Evolutionary conservation across 306 rosid genomes (phyloP).

Genomic region (Biancaea sappan): DNA sequence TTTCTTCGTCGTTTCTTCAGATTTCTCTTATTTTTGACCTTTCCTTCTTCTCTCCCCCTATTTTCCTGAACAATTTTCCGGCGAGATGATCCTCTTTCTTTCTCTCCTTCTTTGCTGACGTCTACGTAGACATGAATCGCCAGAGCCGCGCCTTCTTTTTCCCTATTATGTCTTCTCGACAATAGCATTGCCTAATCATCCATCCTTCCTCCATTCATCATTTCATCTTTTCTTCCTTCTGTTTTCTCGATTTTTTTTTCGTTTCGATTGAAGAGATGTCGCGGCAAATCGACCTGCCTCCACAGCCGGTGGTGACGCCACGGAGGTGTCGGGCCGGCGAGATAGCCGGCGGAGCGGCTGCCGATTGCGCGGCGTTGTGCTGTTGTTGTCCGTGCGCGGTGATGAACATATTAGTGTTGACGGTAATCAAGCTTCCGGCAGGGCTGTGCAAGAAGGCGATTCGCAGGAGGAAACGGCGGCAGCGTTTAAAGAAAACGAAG

Average conservation of each 20-base stretch:
- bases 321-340: conserved; percentile 52
- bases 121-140: neutral
- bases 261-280: conserved; percentile 29
- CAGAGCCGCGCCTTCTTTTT: neutral
- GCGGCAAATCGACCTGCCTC: conserved; percentile 8
- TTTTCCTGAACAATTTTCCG: neutral
- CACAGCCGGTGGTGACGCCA: conserved; percentile 18
- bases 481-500: conserved; percentile 11
- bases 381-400: conserved; percentile 83
- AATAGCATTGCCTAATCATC: neutral
- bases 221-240: neutral
- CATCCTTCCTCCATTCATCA: neutral
- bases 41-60: neutral
- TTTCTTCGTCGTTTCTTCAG: neutral
- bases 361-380: conserved; percentile 76
- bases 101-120: neutral
- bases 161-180: neutral
- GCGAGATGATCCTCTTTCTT: neutral
- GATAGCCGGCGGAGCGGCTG: conserved; percentile 67
- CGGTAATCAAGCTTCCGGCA: conserved; percentile 57
- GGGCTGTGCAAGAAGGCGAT: conserved; percentile 55
- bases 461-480: conserved; percentile 33
- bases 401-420: conserved; percentile 52
- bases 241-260: too few species aligned
- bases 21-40: neutral